phyloP scores from a whole-genome alignment of 192 early-diverging fungal genomes.

The Backusella mclennaniae region DNA sequence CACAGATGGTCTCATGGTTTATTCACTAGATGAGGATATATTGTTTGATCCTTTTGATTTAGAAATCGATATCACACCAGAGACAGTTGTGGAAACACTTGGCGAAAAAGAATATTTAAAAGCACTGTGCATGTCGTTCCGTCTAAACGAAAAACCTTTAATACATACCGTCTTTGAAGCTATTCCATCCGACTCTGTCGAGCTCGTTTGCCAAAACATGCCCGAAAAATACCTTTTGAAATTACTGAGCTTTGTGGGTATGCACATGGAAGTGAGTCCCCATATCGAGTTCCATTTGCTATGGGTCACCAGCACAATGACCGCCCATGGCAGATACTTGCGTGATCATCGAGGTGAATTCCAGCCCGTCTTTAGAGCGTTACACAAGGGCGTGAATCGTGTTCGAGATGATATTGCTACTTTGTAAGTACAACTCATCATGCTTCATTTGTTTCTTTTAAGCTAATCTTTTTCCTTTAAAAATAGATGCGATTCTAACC shows the following conservation, averaged over 20 bases:
- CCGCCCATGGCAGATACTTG: slow-evolving; percentile 75
- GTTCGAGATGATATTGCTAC: slow-evolving; percentile 55
- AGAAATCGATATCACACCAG: slow-evolving; percentile 94
- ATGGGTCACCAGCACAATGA: slow-evolving; percentile 78
- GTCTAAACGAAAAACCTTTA: slow-evolving; percentile 83
- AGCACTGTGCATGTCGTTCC: slow-evolving; percentile 90
- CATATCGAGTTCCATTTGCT: slow-evolving; percentile 86
- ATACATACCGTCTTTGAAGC: slow-evolving; percentile 77
- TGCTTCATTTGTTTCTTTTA: not conserved
- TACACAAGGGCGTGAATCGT: slow-evolving; percentile 70
- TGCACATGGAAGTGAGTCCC: slow-evolving; percentile 75
- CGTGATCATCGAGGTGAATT: slow-evolving; percentile 62
- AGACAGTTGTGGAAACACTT: slow-evolving; percentile 74
- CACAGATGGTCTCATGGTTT: slow-evolving; percentile 94
- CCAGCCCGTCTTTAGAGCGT: slow-evolving; percentile 72
- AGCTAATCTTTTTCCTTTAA: slow-evolving; percentile 4
- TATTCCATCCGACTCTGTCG: slow-evolving; percentile 76
- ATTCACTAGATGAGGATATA: slow-evolving; percentile 90
- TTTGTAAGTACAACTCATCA: slow-evolving; percentile 46
- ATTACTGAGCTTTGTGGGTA: slow-evolving; percentile 81
- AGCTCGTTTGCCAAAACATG: slow-evolving; percentile 74
- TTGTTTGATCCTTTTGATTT: slow-evolving; percentile 98
- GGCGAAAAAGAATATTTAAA: slow-evolving; percentile 78
- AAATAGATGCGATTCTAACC: slow-evolving; percentile 79
- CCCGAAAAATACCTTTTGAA: slow-evolving; percentile 86